Evolutionary conservation across 1,284 basidiomycete species (phyloP).

Genomic region (Phlebopus sp.): DNA sequence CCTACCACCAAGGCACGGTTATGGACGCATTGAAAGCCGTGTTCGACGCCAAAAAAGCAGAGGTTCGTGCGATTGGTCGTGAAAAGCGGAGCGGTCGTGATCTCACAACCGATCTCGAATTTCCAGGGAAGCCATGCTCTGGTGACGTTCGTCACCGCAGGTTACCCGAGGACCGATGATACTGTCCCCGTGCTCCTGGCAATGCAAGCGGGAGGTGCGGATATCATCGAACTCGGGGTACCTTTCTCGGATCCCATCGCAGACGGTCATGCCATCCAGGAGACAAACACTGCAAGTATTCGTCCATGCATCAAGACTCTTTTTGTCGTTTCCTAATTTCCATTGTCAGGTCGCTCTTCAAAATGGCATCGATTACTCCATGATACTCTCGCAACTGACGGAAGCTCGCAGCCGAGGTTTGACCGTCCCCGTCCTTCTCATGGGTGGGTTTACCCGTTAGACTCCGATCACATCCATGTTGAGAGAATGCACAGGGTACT

Average conservation of each 20-base stretch:
- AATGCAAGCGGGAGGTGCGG: conserved; percentile 88
- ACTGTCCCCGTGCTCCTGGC: conserved; percentile 87
- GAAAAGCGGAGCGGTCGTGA: too few relatives aligned
- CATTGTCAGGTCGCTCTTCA: neutral
- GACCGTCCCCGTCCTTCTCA: conserved; percentile 83
- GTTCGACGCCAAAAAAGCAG: conserved; percentile 8
- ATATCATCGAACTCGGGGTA: conserved; percentile 92
- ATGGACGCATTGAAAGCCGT: conserved; percentile 9
- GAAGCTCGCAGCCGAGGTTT: conserved; percentile 81
- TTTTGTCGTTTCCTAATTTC: neutral
- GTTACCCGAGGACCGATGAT: conserved; percentile 73
- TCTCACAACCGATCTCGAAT: neutral
- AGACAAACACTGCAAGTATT: conserved; percentile 75
- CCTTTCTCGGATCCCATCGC: conserved; percentile 96
- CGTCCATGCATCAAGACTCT: neutral
- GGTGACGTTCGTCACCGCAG: conserved; percentile 87
- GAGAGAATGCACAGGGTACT: conserved; percentile 64
- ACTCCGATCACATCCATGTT: neutral
- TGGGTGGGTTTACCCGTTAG: conserved; percentile 59
- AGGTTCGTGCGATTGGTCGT: conserved; percentile 1
- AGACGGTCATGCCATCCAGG: conserved; percentile 89
- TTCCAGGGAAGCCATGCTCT: conserved; percentile 66
- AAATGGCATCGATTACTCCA: conserved; percentile 72
- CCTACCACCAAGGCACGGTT: neutral
- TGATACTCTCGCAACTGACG: conserved; percentile 72